phyloP scores from a whole-genome alignment of 768 basidiomycete genomes.

The Phaffia australis region DNA sequence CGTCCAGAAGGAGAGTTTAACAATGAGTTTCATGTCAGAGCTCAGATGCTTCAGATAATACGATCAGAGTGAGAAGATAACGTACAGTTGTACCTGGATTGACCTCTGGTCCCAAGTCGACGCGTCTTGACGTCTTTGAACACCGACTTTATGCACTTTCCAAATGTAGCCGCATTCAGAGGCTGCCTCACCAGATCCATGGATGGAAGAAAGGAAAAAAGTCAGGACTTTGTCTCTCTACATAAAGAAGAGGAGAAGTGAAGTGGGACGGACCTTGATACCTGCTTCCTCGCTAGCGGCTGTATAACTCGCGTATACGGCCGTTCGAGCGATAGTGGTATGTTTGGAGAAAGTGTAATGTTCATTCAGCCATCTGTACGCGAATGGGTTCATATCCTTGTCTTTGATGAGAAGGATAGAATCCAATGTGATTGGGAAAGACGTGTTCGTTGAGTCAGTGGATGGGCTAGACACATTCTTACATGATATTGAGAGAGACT shows the following conservation, averaged over 20 bases:
- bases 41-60: not conserved
- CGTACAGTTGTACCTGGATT: constrained; percentile 92
- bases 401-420: not conserved
- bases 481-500: too few species aligned
- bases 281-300: constrained; percentile 1
- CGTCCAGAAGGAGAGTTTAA: too few species aligned
- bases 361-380: not conserved
- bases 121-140: constrained; percentile 93
- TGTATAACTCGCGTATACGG: constrained; percentile 17
- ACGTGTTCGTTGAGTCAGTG: too few species aligned
- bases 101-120: constrained; percentile 80
- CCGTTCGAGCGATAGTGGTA: not conserved
- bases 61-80: constrained; percentile 26
- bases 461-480: too few species aligned
- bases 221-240: not conserved
- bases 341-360: constrained; percentile 5
- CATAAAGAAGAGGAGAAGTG: too few species aligned
- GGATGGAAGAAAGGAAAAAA: not conserved
- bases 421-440: too few species aligned
- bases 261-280: not conserved
- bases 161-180: constrained; percentile 89
- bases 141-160: constrained; percentile 84
- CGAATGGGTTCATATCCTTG: constrained; percentile 2
- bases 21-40: not conserved
- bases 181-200: constrained; percentile 50